Base-by-base conservation (phyloP, 23 red algal species). In the Gracilaria vermiculophylla region DNA sequence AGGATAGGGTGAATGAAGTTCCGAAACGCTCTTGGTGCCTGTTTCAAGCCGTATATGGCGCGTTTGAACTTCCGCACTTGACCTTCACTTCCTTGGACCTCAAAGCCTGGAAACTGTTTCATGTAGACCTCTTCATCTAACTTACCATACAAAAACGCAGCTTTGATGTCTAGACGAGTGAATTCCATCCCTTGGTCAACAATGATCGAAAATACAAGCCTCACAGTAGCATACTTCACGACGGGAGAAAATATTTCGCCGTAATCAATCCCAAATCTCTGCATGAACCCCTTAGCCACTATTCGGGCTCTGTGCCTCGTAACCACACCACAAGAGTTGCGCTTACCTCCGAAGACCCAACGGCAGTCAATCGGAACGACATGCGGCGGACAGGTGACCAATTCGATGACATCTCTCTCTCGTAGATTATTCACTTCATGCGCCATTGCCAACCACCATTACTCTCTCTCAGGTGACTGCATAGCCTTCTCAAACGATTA, bases 201-300 rank as follows among this genome's bases (percentile, higher is more conserved):
- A 35, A 48, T 69, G 0, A 90, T 2, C 0, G 71, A 17, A 0
- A 90, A 28, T 1, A 79, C 12, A 12, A 70, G 0, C 17, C 86
- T 37, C 7, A 90, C 19, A 31, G 86, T 69, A 12, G 74, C 13
- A 16, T 78, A 78, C 42, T 27, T 75, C 3, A 75, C 76, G 0
- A 91, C 87, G 10, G 87, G 76, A 29, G 87, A 4, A 75, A 82
- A 90, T 4, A 48, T 41, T 39, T 81, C 87, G 5, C 64, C 39
- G 35, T 81, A 91, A 0, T 91, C 87, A 33, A 81, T 82, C 5
- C 87, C 57, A 40, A 27, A 27, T n/a, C 7, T 29, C 0, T 91
- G 58, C 25, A 37, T 91, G 37, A 74, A 91, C 6, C 76, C 87
- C 24, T 73, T 82, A 2, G 87, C 87, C 10, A 91, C 87, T 42